These are phyloP conservation scores for Exidia glandulosa DNA, from an alignment of 768 basidiomycete genomes.

Conservation along the genomic window DNA sequence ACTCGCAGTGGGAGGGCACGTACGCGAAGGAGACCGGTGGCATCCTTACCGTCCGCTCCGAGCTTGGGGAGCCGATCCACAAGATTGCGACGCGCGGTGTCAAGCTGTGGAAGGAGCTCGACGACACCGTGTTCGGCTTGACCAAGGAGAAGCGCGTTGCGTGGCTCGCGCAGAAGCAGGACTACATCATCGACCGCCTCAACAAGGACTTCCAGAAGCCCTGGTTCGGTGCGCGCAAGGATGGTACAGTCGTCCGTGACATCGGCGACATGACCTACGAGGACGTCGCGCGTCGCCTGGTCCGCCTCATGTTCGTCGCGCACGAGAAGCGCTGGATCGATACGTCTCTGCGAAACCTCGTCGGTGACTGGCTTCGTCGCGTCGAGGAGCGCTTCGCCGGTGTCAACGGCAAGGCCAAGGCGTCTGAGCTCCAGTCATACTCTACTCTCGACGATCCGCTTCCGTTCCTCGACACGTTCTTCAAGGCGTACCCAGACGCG, in stretches of 20 bases:
- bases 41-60: constrained; percentile 91
- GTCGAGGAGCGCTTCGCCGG: constrained; percentile 93
- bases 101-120: constrained; percentile 98
- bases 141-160: constrained; percentile 88
- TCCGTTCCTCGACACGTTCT: constrained; percentile 70
- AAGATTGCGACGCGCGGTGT: constrained; percentile 96
- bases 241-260: constrained; percentile 71
- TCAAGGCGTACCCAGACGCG: constrained; percentile 73
- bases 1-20: constrained; percentile 87
- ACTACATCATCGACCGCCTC: constrained; percentile 82
- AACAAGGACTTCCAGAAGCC: constrained; percentile 95
- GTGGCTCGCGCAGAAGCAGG: constrained; percentile 80
- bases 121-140: constrained; percentile 88
- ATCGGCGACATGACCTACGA: constrained; percentile 98
- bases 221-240: constrained; percentile 97
- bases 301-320: constrained; percentile 86
- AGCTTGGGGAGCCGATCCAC: constrained; percentile 97
- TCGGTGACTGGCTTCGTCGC: constrained; percentile 94
- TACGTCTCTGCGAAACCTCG: constrained; percentile 77
- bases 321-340: constrained; percentile 95
- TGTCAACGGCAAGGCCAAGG: constrained; percentile 62
- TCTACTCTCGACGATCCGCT: constrained; percentile 71
- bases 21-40: constrained; percentile 92
- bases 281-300: constrained; percentile 84
- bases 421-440: constrained; percentile 80